Percentiles rank a stretch among this genome's conserved stretches.
Conservation (phyloP, 83 land plant species). For the Thuja plicata region DNA sequence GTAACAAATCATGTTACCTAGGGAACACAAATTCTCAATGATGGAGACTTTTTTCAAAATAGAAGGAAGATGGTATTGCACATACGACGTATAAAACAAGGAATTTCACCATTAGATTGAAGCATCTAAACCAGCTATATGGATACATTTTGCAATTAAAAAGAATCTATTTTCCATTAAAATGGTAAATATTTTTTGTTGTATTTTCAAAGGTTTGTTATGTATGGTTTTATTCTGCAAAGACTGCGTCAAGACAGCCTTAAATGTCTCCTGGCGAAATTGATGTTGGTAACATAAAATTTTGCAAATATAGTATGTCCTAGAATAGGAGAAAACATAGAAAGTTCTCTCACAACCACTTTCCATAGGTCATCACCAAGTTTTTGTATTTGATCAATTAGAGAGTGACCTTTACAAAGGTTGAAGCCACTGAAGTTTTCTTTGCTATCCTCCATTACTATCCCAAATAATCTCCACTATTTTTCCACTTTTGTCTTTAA, state of each 20-base stretch:
- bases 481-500: no score
- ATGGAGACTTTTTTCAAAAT: neutral
- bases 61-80: neutral
- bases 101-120: neutral
- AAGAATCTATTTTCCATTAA: neutral
- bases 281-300: no score
- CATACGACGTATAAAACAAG: neutral
- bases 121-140: neutral
- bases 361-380: no score
- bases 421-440: no score
- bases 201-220: neutral
- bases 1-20: neutral
- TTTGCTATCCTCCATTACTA: no score
- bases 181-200: neutral
- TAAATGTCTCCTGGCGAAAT: neutral
- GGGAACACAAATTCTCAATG: neutral
- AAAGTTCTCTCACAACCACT: no score
- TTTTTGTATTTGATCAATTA: no score
- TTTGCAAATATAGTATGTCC: no score
- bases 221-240: neutral
- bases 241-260: neutral
- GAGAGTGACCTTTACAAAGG: no score
- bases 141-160: neutral
- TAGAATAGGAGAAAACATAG: no score
- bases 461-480: no score